A percentile compares a stretch with the other conserved stretches of the same genome.
Evolutionary conservation across 2,329 filamentous ascomycete genomes (phyloP).

Genomic region (Epichloe typhina): DNA sequence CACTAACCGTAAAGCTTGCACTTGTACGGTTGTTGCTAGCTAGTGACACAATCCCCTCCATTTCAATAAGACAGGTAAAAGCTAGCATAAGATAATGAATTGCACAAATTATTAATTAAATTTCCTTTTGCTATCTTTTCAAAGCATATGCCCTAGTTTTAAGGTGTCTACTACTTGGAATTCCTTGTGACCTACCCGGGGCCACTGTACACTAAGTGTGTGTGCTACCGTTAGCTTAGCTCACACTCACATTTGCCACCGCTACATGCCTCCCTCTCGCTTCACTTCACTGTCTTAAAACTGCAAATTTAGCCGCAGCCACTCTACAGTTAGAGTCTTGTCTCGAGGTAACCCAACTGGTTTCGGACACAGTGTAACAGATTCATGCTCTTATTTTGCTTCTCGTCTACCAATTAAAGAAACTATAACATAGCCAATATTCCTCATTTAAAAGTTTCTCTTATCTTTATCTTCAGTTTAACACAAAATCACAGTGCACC

Average conservation of each 20-base stretch:
- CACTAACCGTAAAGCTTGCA: no score
- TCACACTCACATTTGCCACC: background rate
- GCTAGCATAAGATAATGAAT: no score
- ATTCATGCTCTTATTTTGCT: background rate
- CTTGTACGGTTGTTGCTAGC: no score
- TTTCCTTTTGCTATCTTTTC: no score
- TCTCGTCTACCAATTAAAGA: background rate
- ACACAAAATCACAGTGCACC: background rate
- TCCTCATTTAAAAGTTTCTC: background rate
- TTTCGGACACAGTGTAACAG: background rate
- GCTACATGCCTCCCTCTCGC: background rate
- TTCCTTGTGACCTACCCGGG: no score
- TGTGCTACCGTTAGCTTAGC: no score
- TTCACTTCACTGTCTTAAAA: background rate
- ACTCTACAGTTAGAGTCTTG: background rate
- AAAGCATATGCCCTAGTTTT: no score
- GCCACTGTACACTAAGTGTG: no score
- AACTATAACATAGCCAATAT: background rate
- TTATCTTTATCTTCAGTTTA: background rate
- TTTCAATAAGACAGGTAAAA: no score
- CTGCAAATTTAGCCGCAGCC: background rate
- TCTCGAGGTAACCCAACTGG: background rate
- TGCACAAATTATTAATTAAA: no score
- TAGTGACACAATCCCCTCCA: no score
- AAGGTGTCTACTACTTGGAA: no score